Evolutionary conservation across 352 stramenopile genomes (phyloP).

Genomic region (Globisporangium alternatum): DNA sequence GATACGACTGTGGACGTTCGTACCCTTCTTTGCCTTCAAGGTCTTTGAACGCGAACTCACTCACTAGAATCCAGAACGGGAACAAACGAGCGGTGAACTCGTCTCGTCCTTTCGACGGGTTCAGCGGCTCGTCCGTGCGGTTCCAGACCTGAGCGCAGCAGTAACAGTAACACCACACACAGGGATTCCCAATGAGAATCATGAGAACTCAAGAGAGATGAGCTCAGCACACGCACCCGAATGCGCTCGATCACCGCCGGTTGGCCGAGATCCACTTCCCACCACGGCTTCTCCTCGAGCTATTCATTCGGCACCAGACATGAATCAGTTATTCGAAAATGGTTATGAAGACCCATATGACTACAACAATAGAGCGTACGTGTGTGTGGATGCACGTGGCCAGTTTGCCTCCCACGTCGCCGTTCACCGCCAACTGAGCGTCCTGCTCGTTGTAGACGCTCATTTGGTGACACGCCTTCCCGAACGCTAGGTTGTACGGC

Average conservation of each 20-base stretch:
- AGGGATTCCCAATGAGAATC: no score
- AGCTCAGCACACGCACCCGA: conserved; percentile 29
- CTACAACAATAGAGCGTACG: conserved; percentile 21
- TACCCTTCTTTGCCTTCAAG: conserved; percentile 74
- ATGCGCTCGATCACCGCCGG: conserved; percentile 77
- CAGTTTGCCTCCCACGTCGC: conserved; percentile 62
- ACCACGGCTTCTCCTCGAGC: conserved; percentile 91
- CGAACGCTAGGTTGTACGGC: conserved; percentile 87
- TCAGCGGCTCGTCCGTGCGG: conserved; percentile 82
- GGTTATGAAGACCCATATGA: not conserved
- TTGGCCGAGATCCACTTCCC: conserved; percentile 90
- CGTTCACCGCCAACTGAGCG: conserved; percentile 81
- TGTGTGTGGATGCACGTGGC: conserved; percentile 88
- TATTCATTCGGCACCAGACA: conserved; percentile 16
- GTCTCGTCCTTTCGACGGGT: conserved; percentile 63
- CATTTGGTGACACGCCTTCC: conserved; percentile 77
- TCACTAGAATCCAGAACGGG: conserved; percentile 92
- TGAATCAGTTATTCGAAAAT: not conserved
- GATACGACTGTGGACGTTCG: not conserved
- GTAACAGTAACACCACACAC: not conserved
- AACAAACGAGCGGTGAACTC: conserved; percentile 86
- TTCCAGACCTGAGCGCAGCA: conserved; percentile 72
- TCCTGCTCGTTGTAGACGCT: conserved; percentile 90
- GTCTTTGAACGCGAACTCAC: conserved; percentile 83
- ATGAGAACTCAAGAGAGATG: not conserved